A percentile compares a stretch with the other conserved stretches of the same genome.
Conservation (phyloP, 129 eudicot species). For the Artemisia tridentata region DNA sequence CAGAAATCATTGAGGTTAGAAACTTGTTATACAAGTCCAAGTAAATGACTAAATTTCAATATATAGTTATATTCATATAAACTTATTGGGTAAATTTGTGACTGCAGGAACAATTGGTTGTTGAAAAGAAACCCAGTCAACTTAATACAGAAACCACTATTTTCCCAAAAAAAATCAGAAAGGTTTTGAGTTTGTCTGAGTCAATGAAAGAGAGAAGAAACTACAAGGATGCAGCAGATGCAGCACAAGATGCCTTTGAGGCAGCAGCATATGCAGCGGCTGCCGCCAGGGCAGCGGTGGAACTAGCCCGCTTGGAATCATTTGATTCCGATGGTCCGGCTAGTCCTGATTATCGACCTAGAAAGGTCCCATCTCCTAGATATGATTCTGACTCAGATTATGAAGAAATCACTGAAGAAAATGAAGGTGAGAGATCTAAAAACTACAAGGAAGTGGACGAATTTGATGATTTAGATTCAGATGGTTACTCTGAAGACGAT, state of each 20-base stretch:
- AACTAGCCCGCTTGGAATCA: conserved; percentile 54
- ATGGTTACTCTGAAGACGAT: conserved; percentile 23
- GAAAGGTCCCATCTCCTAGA: conserved; percentile 23
- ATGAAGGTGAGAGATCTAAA: conserved; percentile 23
- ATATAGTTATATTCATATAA: not conserved
- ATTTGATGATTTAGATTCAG: conserved; percentile 36
- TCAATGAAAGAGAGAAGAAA: conserved; percentile 29
- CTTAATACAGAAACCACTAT: not conserved
- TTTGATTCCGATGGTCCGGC: conserved; percentile 38
- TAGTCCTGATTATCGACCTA: conserved; percentile 15
- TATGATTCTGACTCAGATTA: conserved; percentile 31
- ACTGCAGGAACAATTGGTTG: conserved; percentile 30
- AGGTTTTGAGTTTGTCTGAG: conserved; percentile 34
- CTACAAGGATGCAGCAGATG: conserved; percentile 67
- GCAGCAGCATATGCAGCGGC: conserved; percentile 81
- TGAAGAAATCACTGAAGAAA: not conserved
- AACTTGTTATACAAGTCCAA: not conserved
- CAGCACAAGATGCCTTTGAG: conserved; percentile 79
- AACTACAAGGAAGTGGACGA: conserved; percentile 23
- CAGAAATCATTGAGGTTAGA: conserved; percentile 38
- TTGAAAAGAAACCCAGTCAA: conserved; percentile 16
- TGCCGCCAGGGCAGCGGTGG: conserved; percentile 85
- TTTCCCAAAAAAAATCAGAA: conserved; percentile 29
- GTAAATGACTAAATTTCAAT: not conserved
- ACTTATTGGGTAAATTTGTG: not conserved